These are phyloP conservation scores for carrot (Daucus carota) DNA, from an alignment of 129 eudicot species.

Conservation along the genomic window DNA sequence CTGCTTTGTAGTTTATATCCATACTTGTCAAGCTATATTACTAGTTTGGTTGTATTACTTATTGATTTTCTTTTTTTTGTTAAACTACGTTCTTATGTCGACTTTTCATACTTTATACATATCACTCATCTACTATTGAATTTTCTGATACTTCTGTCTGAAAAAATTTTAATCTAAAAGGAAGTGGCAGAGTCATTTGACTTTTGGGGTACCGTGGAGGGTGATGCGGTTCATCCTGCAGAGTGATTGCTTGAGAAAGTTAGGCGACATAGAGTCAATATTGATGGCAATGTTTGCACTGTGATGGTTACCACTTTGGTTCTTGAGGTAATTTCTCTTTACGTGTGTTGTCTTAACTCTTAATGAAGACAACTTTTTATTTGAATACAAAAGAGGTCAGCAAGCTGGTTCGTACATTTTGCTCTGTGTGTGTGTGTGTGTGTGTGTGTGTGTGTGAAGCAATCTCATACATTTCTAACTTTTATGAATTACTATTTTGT, in stretches of 20 bases:
- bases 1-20: not conserved
- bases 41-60: not conserved
- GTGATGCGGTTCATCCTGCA: conserved; percentile 85
- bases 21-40: not conserved
- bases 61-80: not conserved
- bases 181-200: conserved; percentile 83
- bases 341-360: not conserved
- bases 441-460: not conserved
- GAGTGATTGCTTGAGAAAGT: conserved; percentile 82
- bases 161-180: conserved; percentile 23
- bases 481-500: not conserved
- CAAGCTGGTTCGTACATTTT: not conserved
- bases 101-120: not conserved
- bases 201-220: conserved; percentile 94
- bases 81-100: not conserved
- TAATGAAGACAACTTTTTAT: not conserved
- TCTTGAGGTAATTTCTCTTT: conserved; percentile 62
- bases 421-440: not conserved
- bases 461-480: not conserved
- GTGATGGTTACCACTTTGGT: conserved; percentile 86
- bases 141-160: not conserved
- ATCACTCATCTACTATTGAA: not conserved
- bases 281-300: conserved; percentile 86
- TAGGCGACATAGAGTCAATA: conserved; percentile 70
- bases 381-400: not conserved